These are phyloP conservation scores for Sphaerostilbella broomeana DNA, from an alignment of 2,329 filamentous ascomycete genomes.

Conservation along the genomic window DNA sequence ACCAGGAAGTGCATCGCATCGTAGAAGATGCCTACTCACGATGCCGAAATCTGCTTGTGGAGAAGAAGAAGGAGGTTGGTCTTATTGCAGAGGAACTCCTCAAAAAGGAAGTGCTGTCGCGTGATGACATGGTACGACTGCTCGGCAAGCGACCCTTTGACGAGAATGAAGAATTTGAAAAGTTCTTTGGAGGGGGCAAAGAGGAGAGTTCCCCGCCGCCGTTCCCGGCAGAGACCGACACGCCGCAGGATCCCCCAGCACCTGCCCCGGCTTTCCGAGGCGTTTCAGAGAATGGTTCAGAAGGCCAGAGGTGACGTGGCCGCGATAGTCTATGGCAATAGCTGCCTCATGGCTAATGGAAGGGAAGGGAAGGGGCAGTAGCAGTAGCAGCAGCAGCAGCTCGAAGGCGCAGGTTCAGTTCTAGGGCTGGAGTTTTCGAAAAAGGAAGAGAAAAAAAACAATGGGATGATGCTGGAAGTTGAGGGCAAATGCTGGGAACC, in stretches of 20 bases:
- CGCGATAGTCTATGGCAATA: background rate
- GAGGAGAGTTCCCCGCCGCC: conserved; percentile 53
- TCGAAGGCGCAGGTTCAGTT: no score
- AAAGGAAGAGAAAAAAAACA: background rate
- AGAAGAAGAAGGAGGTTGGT: conserved; percentile 83
- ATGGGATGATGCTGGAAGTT: background rate
- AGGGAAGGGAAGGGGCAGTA: background rate
- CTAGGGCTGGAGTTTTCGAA: background rate
- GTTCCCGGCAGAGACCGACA: conserved; percentile 40
- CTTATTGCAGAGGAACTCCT: conserved; percentile 90
- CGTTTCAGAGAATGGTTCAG: conserved; percentile 17
- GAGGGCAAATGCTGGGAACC: conserved; percentile 8
- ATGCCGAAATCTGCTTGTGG: conserved; percentile 73
- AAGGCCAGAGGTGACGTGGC: conserved; percentile 11
- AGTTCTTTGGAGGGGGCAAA: conserved; percentile 73
- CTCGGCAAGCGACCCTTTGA: conserved; percentile 79
- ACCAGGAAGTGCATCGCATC: conserved; percentile 83
- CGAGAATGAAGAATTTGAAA: conserved; percentile 79
- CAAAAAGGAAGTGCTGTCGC: conserved; percentile 80
- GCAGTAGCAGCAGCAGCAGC: no score
- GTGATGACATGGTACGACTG: conserved; percentile 87
- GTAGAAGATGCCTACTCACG: conserved; percentile 89
- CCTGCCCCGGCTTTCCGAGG: conserved; percentile 34
- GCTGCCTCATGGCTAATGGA: background rate
- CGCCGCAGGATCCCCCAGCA: conserved; percentile 29